Evolutionary conservation across 2,329 filamentous ascomycete species (phyloP), one percentile per base, ranked within the genome.

Genomic region (Ceratocystis lukuohia): DNA sequence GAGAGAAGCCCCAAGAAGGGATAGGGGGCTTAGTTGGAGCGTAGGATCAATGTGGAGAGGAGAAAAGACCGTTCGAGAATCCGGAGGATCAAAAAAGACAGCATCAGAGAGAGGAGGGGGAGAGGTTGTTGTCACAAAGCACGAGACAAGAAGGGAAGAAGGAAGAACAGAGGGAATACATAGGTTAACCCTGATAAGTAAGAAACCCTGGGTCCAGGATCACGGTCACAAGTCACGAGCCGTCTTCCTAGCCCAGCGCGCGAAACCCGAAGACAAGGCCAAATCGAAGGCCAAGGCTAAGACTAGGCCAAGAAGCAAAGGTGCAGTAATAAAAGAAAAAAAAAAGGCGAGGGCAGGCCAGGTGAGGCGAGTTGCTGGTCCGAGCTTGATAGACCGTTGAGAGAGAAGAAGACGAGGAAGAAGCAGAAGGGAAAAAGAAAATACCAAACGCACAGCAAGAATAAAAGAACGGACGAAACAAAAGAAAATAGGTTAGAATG

Each of bases 11-110:
- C 8, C 10, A 56, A 28, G 28, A 50, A 46, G 45, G 64, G 56
- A 48, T 53, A 61, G 56, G 41, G 57, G 64, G 46, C 22, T 50
- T 22, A 50, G 56, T 41, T 57, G 37, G 37, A 41, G 37, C 64
- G 64, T 28, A 30, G 48, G 64, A 65, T 65, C 28, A 41, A 30
- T 41, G 44, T 48, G 48, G 45, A 66, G 56, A 61, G 61, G 65
- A 62, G 50, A 66, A 66, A 33, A 66, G 59, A 46, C 61, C 50
- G 48, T 64, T 67, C 65, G 61, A 67, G 65, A 64, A 45, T 61
- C 25, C 12, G 22, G 44, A 66, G 65, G 65, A 67, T 50, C 53
- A 67, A 61, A 64, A 57, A 67, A 59, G 61, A 25, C 37, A n/a
- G 53, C 28, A 30, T 59, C 53, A 30, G n/a, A 59, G 53, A 57